Conservation (phyloP, 2,329 filamentous ascomycete genomes). For the Paecilomyces variotii region DNA sequence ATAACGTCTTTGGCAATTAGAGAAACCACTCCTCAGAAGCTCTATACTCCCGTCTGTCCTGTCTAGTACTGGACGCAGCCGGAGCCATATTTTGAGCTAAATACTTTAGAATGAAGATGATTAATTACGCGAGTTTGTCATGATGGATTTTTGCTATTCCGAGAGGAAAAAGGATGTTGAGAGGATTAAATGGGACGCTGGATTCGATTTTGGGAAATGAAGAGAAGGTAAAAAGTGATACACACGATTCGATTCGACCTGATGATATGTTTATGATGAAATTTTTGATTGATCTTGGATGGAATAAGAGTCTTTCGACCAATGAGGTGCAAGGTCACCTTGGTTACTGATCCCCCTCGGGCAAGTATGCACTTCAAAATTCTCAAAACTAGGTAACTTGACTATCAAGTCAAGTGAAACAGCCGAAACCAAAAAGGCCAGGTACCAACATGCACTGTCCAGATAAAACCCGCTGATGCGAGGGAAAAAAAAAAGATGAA, state of each 20-base stretch:
- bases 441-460: not conserved
- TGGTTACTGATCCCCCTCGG: not conserved
- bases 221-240: too few species aligned
- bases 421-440: not conserved
- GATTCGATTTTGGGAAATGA: not conserved
- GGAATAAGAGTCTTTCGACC: too few species aligned
- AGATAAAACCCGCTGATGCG: not conserved
- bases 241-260: too few species aligned
- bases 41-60: slow-evolving; percentile 29
- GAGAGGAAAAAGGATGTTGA: too few species aligned
- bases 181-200: not conserved
- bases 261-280: too few species aligned
- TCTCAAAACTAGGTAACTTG: not conserved
- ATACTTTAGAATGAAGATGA: slow-evolving; percentile 25
- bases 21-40: slow-evolving; percentile 18
- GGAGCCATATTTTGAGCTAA: slow-evolving; percentile 22
- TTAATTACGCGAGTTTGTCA: slow-evolving; percentile 13
- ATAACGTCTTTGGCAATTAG: slow-evolving; percentile 19
- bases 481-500: not conserved
- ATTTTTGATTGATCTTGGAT: too few species aligned
- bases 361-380: not conserved
- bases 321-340: too few species aligned
- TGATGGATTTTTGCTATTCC: not conserved
- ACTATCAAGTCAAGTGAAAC: not conserved
- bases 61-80: slow-evolving; percentile 25